Evolutionary conservation across 2,329 filamentous ascomycete genomes (phyloP), one percentile per base, ranked within the genome.

Genomic region (Ascocoryne sarcoides): DNA sequence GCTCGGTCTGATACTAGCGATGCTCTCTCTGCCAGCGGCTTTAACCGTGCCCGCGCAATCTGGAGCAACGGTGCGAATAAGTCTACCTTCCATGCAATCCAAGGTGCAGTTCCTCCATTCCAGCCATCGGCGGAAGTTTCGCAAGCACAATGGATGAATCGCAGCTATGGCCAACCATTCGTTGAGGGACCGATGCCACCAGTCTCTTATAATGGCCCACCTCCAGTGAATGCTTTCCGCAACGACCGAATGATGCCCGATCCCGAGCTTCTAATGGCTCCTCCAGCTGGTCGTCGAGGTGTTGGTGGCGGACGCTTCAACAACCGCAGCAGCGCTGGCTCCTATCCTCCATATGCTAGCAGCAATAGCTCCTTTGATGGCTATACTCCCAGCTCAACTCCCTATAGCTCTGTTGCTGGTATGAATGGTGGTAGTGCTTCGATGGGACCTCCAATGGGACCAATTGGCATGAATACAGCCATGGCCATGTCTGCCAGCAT

Each of bases 1-100:
- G 59, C 63, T 50, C 67, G 68, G 38, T 75, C 75, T 9, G 75
- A 80, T 42, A 67, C 68, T 23, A 73, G 70, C 53, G 76, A 81
- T 49, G 60, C 68, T 49, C 49, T 74, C 37, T 70, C 74, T 12
- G 55, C 65, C 16, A 67, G 66, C 29, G 66, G 67, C 4, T 74
- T 75, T 57, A 71, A 66, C 42, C 71, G 73, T 36, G 58, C 68
- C 41, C 69, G 73, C 31, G 69, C 67, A 36, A 74, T 78, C 40
- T 81, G 76, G 76, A 67, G 62, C 47, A 69, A 61, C 32, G 45
- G 42, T 19, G 42, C 38, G 28, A n/a, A n/a, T n/a, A 75, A 73
- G 53, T 55, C 62, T 10, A 46, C 57, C 2, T 69, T 67, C 47
- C 20, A 38, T 37, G 45, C 37, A 19, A 16, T 43, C 18, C 49